phyloP scores from a whole-genome alignment of 2,329 filamentous ascomycete species.

The Blumeria hordei region DNA sequence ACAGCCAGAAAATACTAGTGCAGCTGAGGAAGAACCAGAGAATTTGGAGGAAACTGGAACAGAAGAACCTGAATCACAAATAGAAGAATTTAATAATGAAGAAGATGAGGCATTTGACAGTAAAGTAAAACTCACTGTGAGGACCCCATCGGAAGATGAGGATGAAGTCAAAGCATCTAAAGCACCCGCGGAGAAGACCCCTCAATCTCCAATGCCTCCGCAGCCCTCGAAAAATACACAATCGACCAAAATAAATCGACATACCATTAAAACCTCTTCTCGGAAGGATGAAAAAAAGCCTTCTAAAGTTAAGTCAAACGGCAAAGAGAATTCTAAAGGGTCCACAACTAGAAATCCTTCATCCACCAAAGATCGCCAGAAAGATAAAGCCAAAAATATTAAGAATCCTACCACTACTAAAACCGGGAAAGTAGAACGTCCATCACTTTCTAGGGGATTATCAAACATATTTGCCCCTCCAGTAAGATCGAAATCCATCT shows the following conservation, averaged over 20 bases:
- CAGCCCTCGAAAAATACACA: slow-evolving; percentile 15
- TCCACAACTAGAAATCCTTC: neutral
- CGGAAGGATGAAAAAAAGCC: slow-evolving; percentile 17
- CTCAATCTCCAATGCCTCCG: slow-evolving; percentile 15
- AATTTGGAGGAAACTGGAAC: no score
- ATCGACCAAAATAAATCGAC: slow-evolving; percentile 23
- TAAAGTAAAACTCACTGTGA: neutral
- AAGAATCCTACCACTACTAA: slow-evolving; percentile 29
- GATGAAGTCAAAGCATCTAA: slow-evolving; percentile 1
- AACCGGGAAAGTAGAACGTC: slow-evolving; percentile 30
- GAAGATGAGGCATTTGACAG: no score
- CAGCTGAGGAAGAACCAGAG: slow-evolving; percentile 7
- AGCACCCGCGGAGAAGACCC: neutral
- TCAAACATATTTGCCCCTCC: slow-evolving; percentile 46
- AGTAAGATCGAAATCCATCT: slow-evolving; percentile 43
- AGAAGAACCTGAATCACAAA: no score
- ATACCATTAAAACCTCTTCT: slow-evolving; percentile 51
- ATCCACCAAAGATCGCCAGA: slow-evolving; percentile 12
- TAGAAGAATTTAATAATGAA: no score
- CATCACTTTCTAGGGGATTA: slow-evolving; percentile 21
- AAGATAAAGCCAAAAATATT: slow-evolving; percentile 17
- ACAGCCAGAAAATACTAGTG: slow-evolving; percentile 16
- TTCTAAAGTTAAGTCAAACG: neutral
- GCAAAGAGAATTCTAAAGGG: slow-evolving; percentile 1
- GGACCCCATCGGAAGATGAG: slow-evolving; percentile 9